phyloP scores from a whole-genome alignment of 768 basidiomycete genomes.

The Macrolepiota albuminosa region DNA sequence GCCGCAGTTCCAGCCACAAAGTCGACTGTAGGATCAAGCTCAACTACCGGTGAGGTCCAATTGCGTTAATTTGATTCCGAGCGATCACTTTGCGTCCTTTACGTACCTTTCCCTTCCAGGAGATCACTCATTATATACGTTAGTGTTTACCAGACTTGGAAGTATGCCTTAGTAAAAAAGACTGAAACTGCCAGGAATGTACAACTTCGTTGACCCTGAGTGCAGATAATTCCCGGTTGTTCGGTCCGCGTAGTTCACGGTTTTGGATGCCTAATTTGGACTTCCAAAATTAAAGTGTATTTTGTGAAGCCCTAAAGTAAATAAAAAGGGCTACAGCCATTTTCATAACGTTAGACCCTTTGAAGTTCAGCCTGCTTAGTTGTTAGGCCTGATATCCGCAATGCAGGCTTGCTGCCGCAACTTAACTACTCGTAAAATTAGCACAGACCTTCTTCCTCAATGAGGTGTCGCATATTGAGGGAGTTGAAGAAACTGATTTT shows the following conservation, averaged over 20 bases:
- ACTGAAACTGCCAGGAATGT: neutral
- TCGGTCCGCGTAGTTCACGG: neutral
- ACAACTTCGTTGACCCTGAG: neutral
- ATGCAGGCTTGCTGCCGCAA: too few relatives aligned
- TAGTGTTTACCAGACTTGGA: neutral
- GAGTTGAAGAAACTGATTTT: too few relatives aligned
- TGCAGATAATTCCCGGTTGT: neutral
- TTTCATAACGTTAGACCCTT: too few relatives aligned
- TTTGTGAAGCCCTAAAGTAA: neutral
- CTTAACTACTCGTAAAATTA: too few relatives aligned
- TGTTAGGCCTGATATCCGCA: too few relatives aligned
- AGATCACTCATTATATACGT: neutral
- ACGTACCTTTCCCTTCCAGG: conserved; percentile 5
- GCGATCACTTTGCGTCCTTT: neutral
- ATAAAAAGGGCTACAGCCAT: neutral
- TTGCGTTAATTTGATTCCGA: neutral
- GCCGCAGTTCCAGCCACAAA: conserved; percentile 77
- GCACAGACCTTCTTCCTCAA: too few relatives aligned
- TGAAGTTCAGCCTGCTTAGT: too few relatives aligned
- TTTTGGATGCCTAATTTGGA: neutral
- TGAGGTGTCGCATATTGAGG: too few relatives aligned
- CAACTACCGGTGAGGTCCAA: conserved; percentile 1
- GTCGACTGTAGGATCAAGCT: conserved; percentile 61
- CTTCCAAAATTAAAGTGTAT: neutral
- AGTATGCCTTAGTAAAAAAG: neutral